phyloP scores from a whole-genome alignment of 345 rosid species.

The Dipteronia dyeriana region DNA sequence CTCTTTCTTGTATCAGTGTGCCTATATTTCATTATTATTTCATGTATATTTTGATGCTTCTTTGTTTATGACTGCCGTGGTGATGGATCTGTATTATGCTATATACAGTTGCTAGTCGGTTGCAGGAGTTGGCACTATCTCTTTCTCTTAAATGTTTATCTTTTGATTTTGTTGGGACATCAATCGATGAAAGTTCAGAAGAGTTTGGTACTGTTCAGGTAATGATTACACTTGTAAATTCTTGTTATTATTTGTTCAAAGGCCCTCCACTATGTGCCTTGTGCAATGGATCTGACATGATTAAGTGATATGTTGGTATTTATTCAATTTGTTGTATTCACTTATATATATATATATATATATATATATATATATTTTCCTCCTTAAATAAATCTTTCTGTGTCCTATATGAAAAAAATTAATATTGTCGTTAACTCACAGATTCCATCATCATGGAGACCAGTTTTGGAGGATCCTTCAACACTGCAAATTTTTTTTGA shows the following conservation, averaged over 20 bases:
- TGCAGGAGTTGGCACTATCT: conserved; percentile 96
- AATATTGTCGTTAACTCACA: conserved; percentile 32
- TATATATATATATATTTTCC: not conserved
- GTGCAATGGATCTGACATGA: conserved; percentile 7
- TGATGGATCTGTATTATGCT: conserved; percentile 27
- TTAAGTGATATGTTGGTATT: conserved; percentile 10
- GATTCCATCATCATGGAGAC: conserved; percentile 92
- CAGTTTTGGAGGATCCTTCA: conserved; percentile 86
- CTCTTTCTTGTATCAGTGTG: not conserved
- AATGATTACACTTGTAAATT: conserved; percentile 5
- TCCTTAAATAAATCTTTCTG: not conserved
- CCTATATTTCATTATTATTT: not conserved
- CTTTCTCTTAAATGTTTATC: conserved; percentile 94
- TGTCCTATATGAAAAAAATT: not conserved
- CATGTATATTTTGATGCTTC: not conserved
- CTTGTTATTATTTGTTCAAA: conserved; percentile 4
- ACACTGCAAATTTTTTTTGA: conserved; percentile 96
- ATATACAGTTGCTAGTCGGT: conserved; percentile 60
- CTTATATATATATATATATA: not conserved
- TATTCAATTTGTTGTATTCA: not conserved
- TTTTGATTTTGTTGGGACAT: conserved; percentile 97
- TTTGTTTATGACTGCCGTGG: conserved; percentile 6
- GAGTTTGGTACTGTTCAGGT: conserved; percentile 99
- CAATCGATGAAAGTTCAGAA: conserved; percentile 96
- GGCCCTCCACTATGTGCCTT: conserved; percentile 17